Percentiles rank a stretch among this genome's conserved stretches.
Conservation (phyloP, 1,284 basidiomycete genomes). For the Irpex sp. region DNA sequence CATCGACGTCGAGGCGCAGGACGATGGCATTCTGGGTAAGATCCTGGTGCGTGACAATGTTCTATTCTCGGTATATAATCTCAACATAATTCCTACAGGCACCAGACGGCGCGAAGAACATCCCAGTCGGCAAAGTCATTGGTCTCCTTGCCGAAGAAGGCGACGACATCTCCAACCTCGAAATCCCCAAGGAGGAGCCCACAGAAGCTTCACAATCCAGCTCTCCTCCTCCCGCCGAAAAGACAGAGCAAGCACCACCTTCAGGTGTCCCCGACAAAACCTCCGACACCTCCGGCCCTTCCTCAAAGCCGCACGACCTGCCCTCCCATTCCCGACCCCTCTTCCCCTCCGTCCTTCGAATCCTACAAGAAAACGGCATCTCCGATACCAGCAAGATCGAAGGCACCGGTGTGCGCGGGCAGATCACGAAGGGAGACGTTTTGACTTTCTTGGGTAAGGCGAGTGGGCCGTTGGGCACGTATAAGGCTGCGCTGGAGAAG, state of each 20-base stretch:
- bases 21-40: slow-evolving; percentile 92
- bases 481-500: slow-evolving; percentile 40
- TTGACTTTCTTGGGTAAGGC: slow-evolving; percentile 79
- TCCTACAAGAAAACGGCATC: slow-evolving; percentile 60
- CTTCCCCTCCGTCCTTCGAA: slow-evolving; percentile 75
- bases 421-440: slow-evolving; percentile 91
- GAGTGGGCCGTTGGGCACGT: slow-evolving; percentile 74
- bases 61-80: slow-evolving; percentile 21
- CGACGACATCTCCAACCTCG: slow-evolving; percentile 86
- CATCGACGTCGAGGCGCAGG: slow-evolving; percentile 98
- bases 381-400: slow-evolving; percentile 55
- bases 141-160: slow-evolving; percentile 96
- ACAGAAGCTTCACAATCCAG: slow-evolving; percentile 11
- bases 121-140: slow-evolving; percentile 86
- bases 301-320: slow-evolving; percentile 28
- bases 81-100: slow-evolving; percentile 41
- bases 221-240: slow-evolving; percentile 22
- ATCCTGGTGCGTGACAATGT: slow-evolving; percentile 58
- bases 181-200: slow-evolving; percentile 60
- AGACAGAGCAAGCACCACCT: slow-evolving; percentile 28
- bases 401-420: slow-evolving; percentile 82
- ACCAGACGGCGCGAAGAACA: slow-evolving; percentile 79
- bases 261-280: slow-evolving; percentile 23
- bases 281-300: slow-evolving; percentile 22
- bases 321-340: slow-evolving; percentile 59